Evolutionary conservation across 2,329 filamentous ascomycete genomes (phyloP), one percentile per base, ranked within the genome.

Genomic region (Cephalotrichum gorgonifer): DNA sequence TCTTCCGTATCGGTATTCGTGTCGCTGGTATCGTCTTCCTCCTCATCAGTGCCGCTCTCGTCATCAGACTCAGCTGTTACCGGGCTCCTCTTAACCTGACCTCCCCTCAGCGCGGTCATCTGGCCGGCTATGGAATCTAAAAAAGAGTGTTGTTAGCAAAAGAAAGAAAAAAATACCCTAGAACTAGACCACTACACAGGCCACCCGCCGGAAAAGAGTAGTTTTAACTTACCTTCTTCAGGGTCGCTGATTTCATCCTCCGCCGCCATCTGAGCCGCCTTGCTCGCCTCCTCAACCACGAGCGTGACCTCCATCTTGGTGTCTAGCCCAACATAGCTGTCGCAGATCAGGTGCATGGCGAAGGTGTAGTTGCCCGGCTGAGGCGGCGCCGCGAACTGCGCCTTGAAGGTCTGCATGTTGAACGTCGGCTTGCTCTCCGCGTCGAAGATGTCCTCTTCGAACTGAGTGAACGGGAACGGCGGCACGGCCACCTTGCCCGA

Each of bases 161-260:
- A 4, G 23, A 39, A 44, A 51, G 6, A 11, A 43, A 25, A 31
- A 27, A 41, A 45, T 43, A 47, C 15, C 8, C 2, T 25, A 26
- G 43, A n/a, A 30, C 43, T n/a, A n/a, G 43, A 42, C 20, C 43
- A 39, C 15, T n/a, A n/a, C n/a, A n/a, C n/a, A n/a, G n/a, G n/a
- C n/a, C n/a, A n/a, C n/a, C n/a, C n/a, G n/a, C n/a, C 7, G 35
- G 35, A 3, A 20, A 39, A 8, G 6, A 6, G 17, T 3, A 20
- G 17, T 8, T 39, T 39, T 9, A 46, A 73, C 83, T 73, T 76
- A 95, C 93, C 93, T 74, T 98, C 93, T 54, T 97, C 93, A 31
- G 94, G 93, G 65, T 98, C 93, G 62, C 88, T 95, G 56, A 98
- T 98, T 51, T 98, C 93, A 59, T 95, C 93, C 56, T 96, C 89